phyloP scores from a whole-genome alignment of 768 basidiomycete species.

The Sarcomyxa edulis region DNA sequence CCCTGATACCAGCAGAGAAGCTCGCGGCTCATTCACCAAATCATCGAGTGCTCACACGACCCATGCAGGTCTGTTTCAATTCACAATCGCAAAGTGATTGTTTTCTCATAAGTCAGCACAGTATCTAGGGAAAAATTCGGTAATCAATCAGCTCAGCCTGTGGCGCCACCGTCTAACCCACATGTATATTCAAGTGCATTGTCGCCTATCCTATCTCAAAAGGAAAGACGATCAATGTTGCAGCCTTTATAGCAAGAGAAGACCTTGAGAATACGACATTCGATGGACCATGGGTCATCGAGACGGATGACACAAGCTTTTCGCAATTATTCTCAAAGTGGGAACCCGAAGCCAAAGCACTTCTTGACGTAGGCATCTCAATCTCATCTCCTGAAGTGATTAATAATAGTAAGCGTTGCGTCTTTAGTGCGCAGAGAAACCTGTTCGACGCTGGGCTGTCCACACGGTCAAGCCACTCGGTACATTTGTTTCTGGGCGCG shows the following conservation, averaged over 20 bases:
- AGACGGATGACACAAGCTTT: constrained; percentile 32
- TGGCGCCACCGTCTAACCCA: neutral
- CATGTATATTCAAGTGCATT: constrained; percentile 11
- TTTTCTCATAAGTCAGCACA: constrained; percentile 4
- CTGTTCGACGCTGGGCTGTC: constrained; percentile 34
- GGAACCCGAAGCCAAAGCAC: constrained; percentile 37
- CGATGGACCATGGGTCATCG: constrained; percentile 29
- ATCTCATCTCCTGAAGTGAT: neutral
- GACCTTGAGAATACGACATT: constrained; percentile 23
- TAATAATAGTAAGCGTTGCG: neutral
- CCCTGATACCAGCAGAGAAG: constrained; percentile 19
- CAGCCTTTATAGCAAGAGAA: constrained; percentile 20
- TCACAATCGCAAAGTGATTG: neutral
- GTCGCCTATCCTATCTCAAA: constrained; percentile 28
- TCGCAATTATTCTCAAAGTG: constrained; percentile 31
- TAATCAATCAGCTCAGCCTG: constrained; percentile 6
- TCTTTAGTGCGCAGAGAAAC: constrained; percentile 25
- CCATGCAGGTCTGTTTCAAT: neutral
- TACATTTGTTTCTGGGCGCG: constrained; percentile 28
- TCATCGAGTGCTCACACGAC: constrained; percentile 12
- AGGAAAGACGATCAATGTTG: constrained; percentile 26
- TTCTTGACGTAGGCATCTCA: constrained; percentile 33
- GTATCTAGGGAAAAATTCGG: constrained; percentile 27
- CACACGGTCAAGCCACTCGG: constrained; percentile 30
- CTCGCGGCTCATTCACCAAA: constrained; percentile 17